Evolutionary conservation across 1,284 basidiomycete species (phyloP), one percentile per base, ranked within the genome.

Genomic region (Malassezia obtusa): DNA sequence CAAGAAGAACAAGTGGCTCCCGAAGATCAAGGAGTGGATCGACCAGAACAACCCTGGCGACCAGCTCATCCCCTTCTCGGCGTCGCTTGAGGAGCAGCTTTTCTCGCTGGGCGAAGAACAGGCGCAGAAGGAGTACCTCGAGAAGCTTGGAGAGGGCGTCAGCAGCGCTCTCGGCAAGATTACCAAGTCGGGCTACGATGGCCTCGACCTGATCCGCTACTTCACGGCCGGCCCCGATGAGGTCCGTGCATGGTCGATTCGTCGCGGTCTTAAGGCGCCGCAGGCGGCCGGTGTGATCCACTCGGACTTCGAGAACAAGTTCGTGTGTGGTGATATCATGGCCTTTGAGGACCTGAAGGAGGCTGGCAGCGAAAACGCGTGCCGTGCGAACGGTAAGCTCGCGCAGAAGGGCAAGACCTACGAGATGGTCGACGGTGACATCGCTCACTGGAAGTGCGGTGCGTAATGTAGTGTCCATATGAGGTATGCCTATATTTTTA

Each of bases 241-340:
- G 78, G 91, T 96, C 11, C 84, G 94, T 55, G 63, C 92, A 8
- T 99, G 94, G 94, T 96, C 91, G 1, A 90, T 99, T 72, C 80
- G 91, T 52, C 83, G 83, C 60, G 91, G 89, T 25, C 88, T 85
- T 39, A 94, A 91, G 75, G 94, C 94, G 1, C 94, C 92, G 15
- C 86, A 90, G 71, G 94, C 94, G 2, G 94, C 94, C 32, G 94
- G 94, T 76, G 90, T 99, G 67, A 99, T 99, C 72, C 92, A 98
- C 51, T 58, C 87, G 39, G 89, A 92, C 77, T 92, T 92, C 73
- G 87, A 96, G 78, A 87, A 92, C 76, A 94, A 94, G 78, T 96
- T 98, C 68, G 87, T 99, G n/a, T 98, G 92, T 68, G 94, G 92
- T 77, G 92, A 98, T 77, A 95, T 98, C 74, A 95, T 96, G 88